Conservation (phyloP, 2,329 filamentous ascomycete species). For the Geoglossum cookeanum region DNA sequence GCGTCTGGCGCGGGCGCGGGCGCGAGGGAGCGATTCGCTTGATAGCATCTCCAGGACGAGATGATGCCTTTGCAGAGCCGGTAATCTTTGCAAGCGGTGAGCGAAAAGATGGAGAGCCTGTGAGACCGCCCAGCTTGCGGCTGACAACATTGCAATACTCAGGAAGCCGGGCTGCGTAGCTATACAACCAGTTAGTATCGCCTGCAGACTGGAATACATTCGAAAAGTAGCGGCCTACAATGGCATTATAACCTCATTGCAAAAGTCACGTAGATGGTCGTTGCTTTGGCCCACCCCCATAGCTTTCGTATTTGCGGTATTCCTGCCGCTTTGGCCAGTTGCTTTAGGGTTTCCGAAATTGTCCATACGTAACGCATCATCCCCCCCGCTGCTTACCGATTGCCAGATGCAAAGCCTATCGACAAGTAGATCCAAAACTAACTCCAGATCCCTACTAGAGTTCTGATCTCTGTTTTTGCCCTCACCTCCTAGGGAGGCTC, state of each 20-base stretch:
- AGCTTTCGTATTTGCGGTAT: conserved; percentile 10
- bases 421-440: conserved; percentile 26
- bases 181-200: not conserved
- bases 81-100: conserved; percentile 18
- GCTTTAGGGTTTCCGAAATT: conserved; percentile 11
- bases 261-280: conserved; percentile 29
- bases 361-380: conserved; percentile 12
- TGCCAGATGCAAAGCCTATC: conserved; percentile 33
- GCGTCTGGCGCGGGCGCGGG: conserved; percentile 18
- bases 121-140: conserved; percentile 27
- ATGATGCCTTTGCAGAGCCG: conserved; percentile 12
- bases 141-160: conserved; percentile 27
- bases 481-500: conserved; percentile 13
- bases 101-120: conserved; percentile 19
- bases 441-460: conserved; percentile 21
- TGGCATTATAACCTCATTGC: conserved; percentile 29
- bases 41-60: conserved; percentile 16
- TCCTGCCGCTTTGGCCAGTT: conserved; percentile 4
- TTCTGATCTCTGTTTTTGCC: not conserved
- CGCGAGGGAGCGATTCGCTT: conserved; percentile 14
- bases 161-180: conserved; percentile 26
- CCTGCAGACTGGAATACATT: not conserved
- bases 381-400: conserved; percentile 24
- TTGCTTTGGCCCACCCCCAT: conserved; percentile 13
- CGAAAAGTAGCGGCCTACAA: conserved; percentile 14